phyloP scores from a whole-genome alignment of 2,329 filamentous ascomycete species.

The Talaromyces sp. region DNA sequence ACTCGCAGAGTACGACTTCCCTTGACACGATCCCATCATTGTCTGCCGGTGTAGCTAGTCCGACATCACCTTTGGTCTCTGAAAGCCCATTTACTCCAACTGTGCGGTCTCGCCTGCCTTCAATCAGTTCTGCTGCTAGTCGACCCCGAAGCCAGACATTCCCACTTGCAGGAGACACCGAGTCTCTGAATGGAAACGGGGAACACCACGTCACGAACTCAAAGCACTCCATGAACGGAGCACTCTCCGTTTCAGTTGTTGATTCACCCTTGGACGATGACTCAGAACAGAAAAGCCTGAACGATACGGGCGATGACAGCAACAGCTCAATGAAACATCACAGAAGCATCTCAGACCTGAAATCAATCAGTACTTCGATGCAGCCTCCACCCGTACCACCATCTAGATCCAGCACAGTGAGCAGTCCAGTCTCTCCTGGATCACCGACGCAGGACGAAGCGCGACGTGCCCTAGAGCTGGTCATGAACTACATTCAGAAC shows the following conservation, averaged over 20 bases:
- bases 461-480: slow-evolving; percentile 72
- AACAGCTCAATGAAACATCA: slow-evolving; percentile 42
- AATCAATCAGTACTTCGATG: slow-evolving; percentile 35
- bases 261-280: slow-evolving; percentile 53
- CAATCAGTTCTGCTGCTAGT: slow-evolving; percentile 56
- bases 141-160: slow-evolving; percentile 86
- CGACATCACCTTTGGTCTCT: slow-evolving; percentile 73
- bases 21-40: slow-evolving; percentile 66
- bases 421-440: slow-evolving; percentile 54
- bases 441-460: slow-evolving; percentile 84
- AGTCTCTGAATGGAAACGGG: slow-evolving; percentile 39
- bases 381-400: slow-evolving; percentile 37
- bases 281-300: slow-evolving; percentile 21
- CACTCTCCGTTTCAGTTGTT: slow-evolving; percentile 43
- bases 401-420: slow-evolving; percentile 36
- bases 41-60: slow-evolving; percentile 68
- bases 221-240: slow-evolving; percentile 47
- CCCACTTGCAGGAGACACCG: slow-evolving; percentile 57
- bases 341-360: slow-evolving; percentile 45
- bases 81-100: slow-evolving; percentile 66
- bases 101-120: slow-evolving; percentile 49
- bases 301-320: slow-evolving; percentile 21
- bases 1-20: slow-evolving; percentile 65
- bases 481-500: slow-evolving; percentile 76
- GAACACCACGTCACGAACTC: slow-evolving; percentile 50